Conservation (phyloP, 225 moss, liverwort and hornwort genomes). For the Climacium dendroides region DNA sequence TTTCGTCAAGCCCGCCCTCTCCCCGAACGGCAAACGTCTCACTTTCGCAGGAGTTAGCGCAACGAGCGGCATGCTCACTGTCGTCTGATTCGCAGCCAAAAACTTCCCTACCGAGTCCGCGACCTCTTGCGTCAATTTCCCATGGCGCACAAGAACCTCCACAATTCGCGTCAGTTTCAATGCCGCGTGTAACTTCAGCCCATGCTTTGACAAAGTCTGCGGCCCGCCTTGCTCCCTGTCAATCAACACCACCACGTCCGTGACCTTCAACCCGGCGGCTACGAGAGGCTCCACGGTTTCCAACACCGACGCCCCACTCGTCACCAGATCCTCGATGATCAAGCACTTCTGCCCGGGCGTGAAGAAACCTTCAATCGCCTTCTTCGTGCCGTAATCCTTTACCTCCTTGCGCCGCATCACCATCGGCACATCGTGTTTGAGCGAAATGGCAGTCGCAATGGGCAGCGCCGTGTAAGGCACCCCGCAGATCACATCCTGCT, state of each 20-base stretch:
- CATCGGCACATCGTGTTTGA: constrained; percentile 71
- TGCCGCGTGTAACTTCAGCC: constrained; percentile 67
- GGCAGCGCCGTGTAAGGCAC: constrained; percentile 94
- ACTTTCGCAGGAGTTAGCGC: background rate
- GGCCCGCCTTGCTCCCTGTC: constrained; percentile 75
- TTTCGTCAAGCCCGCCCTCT: constrained; percentile 44
- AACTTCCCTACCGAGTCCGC: constrained; percentile 59
- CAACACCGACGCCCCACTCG: constrained; percentile 83
- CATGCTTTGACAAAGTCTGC: constrained; percentile 47
- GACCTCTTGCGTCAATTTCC: constrained; percentile 49
- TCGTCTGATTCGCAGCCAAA: constrained; percentile 51
- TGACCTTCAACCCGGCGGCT: constrained; percentile 57
- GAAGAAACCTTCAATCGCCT: constrained; percentile 90
- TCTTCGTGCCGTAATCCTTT: constrained; percentile 92
- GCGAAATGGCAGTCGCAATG: constrained; percentile 76
- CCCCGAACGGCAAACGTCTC: constrained; percentile 34
- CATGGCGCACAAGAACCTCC: constrained; percentile 57
- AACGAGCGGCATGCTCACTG: constrained; percentile 13
- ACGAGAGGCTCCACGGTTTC: constrained; percentile 72
- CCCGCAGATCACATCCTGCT: constrained; percentile 77
- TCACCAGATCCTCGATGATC: constrained; percentile 88
- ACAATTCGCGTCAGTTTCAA: constrained; percentile 66
- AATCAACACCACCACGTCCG: constrained; percentile 78
- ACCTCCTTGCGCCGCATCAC: constrained; percentile 98
- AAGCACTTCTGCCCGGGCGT: constrained; percentile 65